phyloP scores from a whole-genome alignment of 305 asterid species.

The Fraxinus latifolia region DNA sequence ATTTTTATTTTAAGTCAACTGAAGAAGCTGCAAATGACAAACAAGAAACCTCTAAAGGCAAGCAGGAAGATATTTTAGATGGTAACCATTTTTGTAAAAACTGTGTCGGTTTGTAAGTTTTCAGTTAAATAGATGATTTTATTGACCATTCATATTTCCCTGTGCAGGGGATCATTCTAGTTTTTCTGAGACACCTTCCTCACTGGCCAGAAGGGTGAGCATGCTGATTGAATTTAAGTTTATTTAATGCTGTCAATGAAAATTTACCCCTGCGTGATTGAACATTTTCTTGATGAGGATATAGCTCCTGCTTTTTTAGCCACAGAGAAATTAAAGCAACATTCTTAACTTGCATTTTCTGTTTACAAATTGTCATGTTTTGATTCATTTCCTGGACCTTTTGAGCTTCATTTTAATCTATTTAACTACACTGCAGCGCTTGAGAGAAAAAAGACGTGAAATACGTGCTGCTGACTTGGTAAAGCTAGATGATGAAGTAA shows the following conservation, averaged over 20 bases:
- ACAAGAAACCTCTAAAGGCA: constrained; percentile 43
- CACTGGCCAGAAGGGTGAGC: constrained; percentile 76
- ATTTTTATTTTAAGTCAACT: constrained; percentile 33
- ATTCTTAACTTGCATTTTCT: neutral
- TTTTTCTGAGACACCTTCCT: constrained; percentile 56
- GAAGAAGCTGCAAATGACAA: constrained; percentile 35
- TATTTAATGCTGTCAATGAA: constrained; percentile 4
- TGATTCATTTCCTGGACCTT: constrained; percentile 9
- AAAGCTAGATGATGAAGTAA: constrained; percentile 80
- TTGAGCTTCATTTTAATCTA: constrained; percentile 11
- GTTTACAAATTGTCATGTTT: neutral
- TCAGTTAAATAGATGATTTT: constrained; percentile 11
- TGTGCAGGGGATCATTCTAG: constrained; percentile 59
- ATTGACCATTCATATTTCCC: neutral
- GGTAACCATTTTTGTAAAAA: constrained; percentile 41
- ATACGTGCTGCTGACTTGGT: constrained; percentile 78
- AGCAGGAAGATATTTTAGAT: constrained; percentile 40
- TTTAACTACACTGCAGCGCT: constrained; percentile 56
- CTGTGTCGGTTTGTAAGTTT: neutral
- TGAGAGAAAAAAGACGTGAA: constrained; percentile 77
- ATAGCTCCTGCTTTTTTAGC: constrained; percentile 3
- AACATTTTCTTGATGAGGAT: neutral
- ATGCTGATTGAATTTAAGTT: constrained; percentile 1
- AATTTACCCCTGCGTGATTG: neutral
- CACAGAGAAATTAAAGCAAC: neutral